Percentiles rank a stretch among this genome's conserved stretches.
These are phyloP conservation scores for Prosopis cineraria DNA, from an alignment of 306 rosid species.

Conservation along the genomic window DNA sequence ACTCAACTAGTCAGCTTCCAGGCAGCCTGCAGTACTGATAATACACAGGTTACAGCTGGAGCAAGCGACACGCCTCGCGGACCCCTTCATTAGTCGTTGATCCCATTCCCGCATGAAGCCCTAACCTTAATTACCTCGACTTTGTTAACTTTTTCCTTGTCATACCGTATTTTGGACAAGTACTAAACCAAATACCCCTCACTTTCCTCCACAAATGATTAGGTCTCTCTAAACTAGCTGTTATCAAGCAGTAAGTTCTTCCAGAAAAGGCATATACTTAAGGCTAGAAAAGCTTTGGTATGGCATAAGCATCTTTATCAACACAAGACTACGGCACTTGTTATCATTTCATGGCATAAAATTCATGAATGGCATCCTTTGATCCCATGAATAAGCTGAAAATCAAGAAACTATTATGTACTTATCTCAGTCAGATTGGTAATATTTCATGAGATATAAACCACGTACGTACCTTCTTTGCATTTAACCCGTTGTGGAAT, in stretches of 20 bases:
- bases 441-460: slow-evolving; percentile 48
- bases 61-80: slow-evolving; percentile 47
- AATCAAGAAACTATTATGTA: slow-evolving; percentile 24
- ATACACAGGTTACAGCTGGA: slow-evolving; percentile 54
- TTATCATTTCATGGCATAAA: slow-evolving; percentile 45
- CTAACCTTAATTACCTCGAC: slow-evolving; percentile 34
- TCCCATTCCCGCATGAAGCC: slow-evolving; percentile 40
- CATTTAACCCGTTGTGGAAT: slow-evolving; percentile 34
- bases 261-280: slow-evolving; percentile 44
- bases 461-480: slow-evolving; percentile 69
- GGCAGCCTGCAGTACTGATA: slow-evolving; percentile 32
- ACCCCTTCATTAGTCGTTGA: slow-evolving; percentile 38
- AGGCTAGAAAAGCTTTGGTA: slow-evolving; percentile 39
- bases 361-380: slow-evolving; percentile 4
- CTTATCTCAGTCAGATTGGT: slow-evolving; percentile 17
- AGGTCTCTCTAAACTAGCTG: slow-evolving; percentile 58
- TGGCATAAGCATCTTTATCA: slow-evolving; percentile 34
- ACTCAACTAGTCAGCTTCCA: slow-evolving; percentile 28
- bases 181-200: slow-evolving; percentile 38
- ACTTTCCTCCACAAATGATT: slow-evolving; percentile 41
- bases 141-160: slow-evolving; percentile 42
- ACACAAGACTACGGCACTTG: slow-evolving; percentile 38
- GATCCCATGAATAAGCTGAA: slow-evolving; percentile 25
- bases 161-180: slow-evolving; percentile 32
- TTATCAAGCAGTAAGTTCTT: slow-evolving; percentile 56